phyloP scores from a whole-genome alignment of 805 yeast species.

The Clavispora santaluciae region DNA sequence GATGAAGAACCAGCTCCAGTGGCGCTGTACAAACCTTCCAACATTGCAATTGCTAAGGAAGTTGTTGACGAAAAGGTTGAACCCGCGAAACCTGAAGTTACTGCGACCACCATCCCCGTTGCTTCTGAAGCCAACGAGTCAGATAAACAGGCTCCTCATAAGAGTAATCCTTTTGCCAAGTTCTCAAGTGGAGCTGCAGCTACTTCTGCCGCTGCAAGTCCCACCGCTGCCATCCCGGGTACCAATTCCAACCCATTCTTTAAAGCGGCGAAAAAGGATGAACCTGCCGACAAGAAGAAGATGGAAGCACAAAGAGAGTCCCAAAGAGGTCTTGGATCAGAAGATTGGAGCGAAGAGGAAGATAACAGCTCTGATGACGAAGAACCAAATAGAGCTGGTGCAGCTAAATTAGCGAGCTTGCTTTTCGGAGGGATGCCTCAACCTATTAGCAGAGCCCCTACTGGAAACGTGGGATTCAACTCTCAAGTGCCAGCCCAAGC shows the following conservation, averaged over 20 bases:
- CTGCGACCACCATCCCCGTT: conserved; percentile 11
- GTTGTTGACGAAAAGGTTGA: background rate
- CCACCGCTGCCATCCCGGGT: conserved; percentile 6
- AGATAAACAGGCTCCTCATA: conserved; percentile 4
- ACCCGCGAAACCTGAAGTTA: background rate
- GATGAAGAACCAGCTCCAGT: conserved; percentile 16
- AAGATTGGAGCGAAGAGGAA: conserved; percentile 45
- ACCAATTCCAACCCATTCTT: conserved; percentile 53
- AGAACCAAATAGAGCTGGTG: conserved; percentile 47
- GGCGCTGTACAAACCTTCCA: conserved; percentile 11
- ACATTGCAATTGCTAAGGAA: conserved; percentile 2
- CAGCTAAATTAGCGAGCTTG: conserved; percentile 52
- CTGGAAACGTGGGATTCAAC: conserved; percentile 5
- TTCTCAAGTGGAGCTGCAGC: background rate
- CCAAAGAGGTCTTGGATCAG: conserved; percentile 52
- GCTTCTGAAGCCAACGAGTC: conserved; percentile 1
- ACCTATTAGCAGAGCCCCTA: conserved; percentile 23
- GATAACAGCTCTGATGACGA: conserved; percentile 44
- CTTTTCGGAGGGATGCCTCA: conserved; percentile 49
- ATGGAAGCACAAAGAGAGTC: conserved; percentile 69
- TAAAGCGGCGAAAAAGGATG: conserved; percentile 34
- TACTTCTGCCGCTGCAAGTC: background rate
- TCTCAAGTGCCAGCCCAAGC: background rate
- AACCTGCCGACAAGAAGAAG: conserved; percentile 47
- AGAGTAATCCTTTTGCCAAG: conserved; percentile 49